phyloP scores from a whole-genome alignment of 2,329 filamentous ascomycete species.

The Phyllosticta capitalensis region DNA sequence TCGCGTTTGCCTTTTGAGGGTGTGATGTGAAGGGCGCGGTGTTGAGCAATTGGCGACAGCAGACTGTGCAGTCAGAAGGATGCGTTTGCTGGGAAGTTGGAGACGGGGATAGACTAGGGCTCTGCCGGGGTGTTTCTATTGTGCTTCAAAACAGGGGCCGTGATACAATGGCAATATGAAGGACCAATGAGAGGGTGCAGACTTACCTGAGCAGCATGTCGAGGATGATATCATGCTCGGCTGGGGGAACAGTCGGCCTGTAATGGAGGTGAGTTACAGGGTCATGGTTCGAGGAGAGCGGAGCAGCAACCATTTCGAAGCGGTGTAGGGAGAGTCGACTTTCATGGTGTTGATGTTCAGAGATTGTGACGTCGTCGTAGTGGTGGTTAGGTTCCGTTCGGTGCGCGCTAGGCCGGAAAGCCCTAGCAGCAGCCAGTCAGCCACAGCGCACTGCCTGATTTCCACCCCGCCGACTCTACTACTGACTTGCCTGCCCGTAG shows the following conservation, averaged over 20 bases:
- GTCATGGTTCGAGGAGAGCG: too few species aligned
- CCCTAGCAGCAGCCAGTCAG: too few species aligned
- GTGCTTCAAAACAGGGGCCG: neutral
- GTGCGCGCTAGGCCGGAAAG: too few species aligned
- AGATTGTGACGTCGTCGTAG: too few species aligned
- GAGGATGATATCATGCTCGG: conserved; percentile 55
- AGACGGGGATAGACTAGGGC: too few species aligned
- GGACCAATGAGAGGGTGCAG: neutral
- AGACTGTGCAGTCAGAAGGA: conserved; percentile 37
- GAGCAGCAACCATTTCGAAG: conserved; percentile 46
- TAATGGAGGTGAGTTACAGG: too few species aligned
- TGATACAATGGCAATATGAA: neutral
- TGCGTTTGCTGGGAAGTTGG: conserved; percentile 1
- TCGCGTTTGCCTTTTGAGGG: conserved; percentile 54
- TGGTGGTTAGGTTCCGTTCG: too few species aligned
- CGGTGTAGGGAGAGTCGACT: conserved; percentile 56
- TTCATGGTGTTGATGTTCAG: conserved; percentile 25
- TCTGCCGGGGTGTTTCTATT: neutral
- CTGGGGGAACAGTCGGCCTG: conserved; percentile 51
- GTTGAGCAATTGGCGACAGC: conserved; percentile 52
- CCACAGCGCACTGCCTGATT: too few species aligned
- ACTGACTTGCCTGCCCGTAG: too few species aligned
- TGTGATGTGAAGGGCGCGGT: conserved; percentile 45
- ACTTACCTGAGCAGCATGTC: conserved; percentile 42
- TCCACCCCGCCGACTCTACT: too few species aligned